phyloP scores from a whole-genome alignment of 805 yeast species.

The Yarrowia osloensis region DNA sequence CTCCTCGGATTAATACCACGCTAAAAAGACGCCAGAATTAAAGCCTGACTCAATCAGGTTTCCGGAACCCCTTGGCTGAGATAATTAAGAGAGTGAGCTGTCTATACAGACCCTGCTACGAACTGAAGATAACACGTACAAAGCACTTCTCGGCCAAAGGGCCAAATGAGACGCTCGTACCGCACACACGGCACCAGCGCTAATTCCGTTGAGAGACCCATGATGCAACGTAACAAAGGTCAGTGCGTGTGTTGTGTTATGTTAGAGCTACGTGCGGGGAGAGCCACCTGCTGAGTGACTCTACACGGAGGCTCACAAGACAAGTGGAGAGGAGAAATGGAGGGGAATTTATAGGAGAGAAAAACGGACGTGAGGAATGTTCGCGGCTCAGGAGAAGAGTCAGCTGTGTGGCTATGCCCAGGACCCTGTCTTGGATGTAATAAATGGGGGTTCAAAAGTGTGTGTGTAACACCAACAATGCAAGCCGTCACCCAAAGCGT shows the following conservation, averaged over 20 bases:
- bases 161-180: too few relatives aligned
- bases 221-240: background rate
- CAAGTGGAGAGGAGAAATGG: background rate
- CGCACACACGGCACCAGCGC: too few relatives aligned
- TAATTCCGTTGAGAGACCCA: background rate
- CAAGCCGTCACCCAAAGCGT: too few relatives aligned
- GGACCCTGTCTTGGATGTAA: background rate
- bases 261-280: background rate
- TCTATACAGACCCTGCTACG: too few relatives aligned
- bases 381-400: background rate
- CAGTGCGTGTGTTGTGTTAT: background rate
- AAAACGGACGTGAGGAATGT: background rate
- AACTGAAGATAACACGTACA: too few relatives aligned
- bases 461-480: too few relatives aligned
- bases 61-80: background rate
- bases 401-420: background rate
- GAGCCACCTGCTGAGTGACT: background rate
- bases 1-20: constrained; percentile 6
- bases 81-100: too few relatives aligned
- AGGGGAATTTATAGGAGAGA: background rate
- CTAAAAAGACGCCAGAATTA: background rate
- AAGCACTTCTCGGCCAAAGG: too few relatives aligned
- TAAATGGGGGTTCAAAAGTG: background rate
- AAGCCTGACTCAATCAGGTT: background rate
- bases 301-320: background rate